Conservation (phyloP, 768 basidiomycete species). For the Saitozyma podzolica region DNA sequence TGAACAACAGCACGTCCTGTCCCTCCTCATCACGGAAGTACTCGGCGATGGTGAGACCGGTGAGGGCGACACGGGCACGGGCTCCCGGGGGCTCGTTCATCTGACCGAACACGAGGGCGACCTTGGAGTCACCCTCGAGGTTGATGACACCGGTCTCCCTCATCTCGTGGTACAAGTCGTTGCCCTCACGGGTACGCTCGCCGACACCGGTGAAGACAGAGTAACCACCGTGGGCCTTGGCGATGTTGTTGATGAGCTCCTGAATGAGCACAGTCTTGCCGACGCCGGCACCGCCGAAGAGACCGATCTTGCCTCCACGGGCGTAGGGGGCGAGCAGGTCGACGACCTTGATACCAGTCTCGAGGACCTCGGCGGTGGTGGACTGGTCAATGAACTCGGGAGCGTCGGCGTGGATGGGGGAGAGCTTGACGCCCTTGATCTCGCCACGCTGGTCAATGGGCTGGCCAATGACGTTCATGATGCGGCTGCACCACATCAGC, state of each 20-base stretch:
- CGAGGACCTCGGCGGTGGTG: constrained; percentile 95
- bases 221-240: constrained; percentile 99
- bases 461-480: constrained; percentile 99
- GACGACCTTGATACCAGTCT: constrained; percentile 99
- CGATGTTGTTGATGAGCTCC: constrained; percentile 99
- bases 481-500: constrained; percentile 61
- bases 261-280: constrained; percentile 99
- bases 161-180: constrained; percentile 73
- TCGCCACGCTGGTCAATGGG: constrained; percentile 99
- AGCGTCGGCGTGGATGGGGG: constrained; percentile 94
- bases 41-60: constrained; percentile 98
- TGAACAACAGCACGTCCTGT: constrained; percentile 99
- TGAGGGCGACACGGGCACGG: constrained; percentile 99
- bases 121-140: constrained; percentile 99
- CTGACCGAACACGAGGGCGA: constrained; percentile 98
- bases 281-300: constrained; percentile 99
- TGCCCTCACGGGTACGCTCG: constrained; percentile 99
- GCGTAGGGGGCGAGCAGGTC: constrained; percentile 99
- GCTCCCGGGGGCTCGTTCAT: constrained; percentile 99
- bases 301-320: constrained; percentile 99
- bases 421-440: constrained; percentile 89
- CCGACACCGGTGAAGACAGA: constrained; percentile 99
- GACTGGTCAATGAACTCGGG: constrained; percentile 98
- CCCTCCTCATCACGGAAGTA: constrained; percentile 99
- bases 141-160: constrained; percentile 99